Base-by-base conservation (phyloP, 108 stramenopile species). In the Epithemia pelagica region DNA sequence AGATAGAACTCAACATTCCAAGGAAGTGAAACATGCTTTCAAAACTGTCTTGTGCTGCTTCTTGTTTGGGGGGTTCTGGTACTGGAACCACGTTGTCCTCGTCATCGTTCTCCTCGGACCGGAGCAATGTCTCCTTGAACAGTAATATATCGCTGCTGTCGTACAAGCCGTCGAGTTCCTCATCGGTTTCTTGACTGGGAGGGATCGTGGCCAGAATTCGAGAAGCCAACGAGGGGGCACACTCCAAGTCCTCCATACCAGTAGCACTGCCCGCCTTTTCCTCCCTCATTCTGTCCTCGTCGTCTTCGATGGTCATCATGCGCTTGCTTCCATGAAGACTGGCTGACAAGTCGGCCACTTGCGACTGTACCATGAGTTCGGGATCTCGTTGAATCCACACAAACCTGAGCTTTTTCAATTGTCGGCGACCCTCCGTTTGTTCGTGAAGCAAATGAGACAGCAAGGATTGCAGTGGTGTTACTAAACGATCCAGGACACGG, bases 361-460 rank as follows among this genome's bases (percentile, higher is more conserved):
- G 55, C 53, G 30, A 26, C 55, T 67, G 27, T 3, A 29, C 29
- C 60, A 77, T 26, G 53, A 68, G 30, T 19, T 30, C 24, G 10
- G 71, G 71, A 56, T 73, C 72, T n/a, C 71, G 58, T 5, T 68
- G 71, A 19, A 72, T 54, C 81, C 81, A 82, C 0, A 76, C 68
- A 62, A 77, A 78, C 19, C 51, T 61, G 15, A 82, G n/a, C 28
- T 74, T 61, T 33, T 74, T 74, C 66, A 82, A 28, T 24, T 70
- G 32, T 46, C 76, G 67, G 3, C 59, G 53, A 10, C 28, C 30
- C 28, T 25, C 28, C 30, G 24, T 23, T 8, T 77, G 70, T 21
- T 78, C 73, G 58, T 75, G 66, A 27, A 72, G 23, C 28, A 75
- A 66, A 25, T 79, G 62, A 32, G 65, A 61, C 25, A 51, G 59